These are phyloP conservation scores for Pestalotiopsis sp. DNA, from an alignment of 2,329 filamentous ascomycete genomes.

Conservation along the genomic window DNA sequence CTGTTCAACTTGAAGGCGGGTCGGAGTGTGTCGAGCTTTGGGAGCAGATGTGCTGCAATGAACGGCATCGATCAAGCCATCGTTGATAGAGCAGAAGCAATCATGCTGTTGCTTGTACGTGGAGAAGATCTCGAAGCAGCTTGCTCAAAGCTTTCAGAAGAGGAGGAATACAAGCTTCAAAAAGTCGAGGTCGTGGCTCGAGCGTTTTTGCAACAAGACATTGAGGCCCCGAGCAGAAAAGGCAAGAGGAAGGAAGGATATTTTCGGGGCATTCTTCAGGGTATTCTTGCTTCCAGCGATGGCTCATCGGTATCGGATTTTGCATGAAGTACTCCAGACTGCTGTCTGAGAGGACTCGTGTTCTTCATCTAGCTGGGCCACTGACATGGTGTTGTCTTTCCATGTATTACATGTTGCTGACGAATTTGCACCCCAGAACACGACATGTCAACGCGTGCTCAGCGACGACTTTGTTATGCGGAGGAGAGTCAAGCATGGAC, in stretches of 20 bases:
- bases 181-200: slow-evolving; percentile 66
- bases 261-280: slow-evolving; percentile 28
- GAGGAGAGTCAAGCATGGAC: not conserved
- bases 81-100: slow-evolving; percentile 73
- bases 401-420: not conserved
- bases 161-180: slow-evolving; percentile 68
- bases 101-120: slow-evolving; percentile 67
- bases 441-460: not conserved
- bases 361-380: not conserved
- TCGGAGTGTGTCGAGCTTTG: slow-evolving; percentile 79
- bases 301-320: slow-evolving; percentile 4
- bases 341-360: not conserved
- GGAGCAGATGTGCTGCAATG: slow-evolving; percentile 80
- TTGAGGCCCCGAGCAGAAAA: slow-evolving; percentile 25
- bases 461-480: not conserved
- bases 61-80: slow-evolving; percentile 79
- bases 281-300: slow-evolving; percentile 19
- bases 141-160: slow-evolving; percentile 67
- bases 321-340: not conserved
- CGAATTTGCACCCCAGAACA: not conserved
- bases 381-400: not conserved
- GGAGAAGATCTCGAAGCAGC: slow-evolving; percentile 77
- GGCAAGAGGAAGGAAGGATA: slow-evolving; percentile 14
- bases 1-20: slow-evolving; percentile 73
- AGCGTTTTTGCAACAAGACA: slow-evolving; percentile 53